Conservation (phyloP, 176 grass and related monocot species). For the Phyllostachys edulis region DNA sequence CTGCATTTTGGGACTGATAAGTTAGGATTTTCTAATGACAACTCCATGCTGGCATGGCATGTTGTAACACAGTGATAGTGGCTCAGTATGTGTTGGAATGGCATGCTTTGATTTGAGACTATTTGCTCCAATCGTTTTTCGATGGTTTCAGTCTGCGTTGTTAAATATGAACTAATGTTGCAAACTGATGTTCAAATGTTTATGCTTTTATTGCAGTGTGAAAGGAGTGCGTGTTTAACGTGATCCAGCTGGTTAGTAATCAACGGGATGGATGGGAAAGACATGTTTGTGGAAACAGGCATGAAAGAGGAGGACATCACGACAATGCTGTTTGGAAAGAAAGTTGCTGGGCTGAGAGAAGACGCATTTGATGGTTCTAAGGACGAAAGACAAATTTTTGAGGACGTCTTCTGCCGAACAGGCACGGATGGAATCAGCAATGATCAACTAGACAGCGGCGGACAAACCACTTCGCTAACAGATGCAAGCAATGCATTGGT, state of each 20-base stretch:
- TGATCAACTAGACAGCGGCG: background rate
- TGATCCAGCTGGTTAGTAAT: background rate
- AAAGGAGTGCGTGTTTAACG: background rate
- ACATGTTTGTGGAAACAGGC: slow-evolving; percentile 43
- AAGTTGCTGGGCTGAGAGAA: slow-evolving; percentile 35
- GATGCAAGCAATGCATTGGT: slow-evolving; percentile 2
- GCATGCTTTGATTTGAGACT: slow-evolving; percentile 7
- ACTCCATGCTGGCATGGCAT: background rate
- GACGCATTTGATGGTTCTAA: slow-evolving; percentile 52
- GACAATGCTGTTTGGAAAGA: slow-evolving; percentile 61
- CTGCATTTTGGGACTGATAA: slow-evolving; percentile 7
- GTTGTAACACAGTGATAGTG: background rate
- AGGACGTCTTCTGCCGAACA: slow-evolving; percentile 41
- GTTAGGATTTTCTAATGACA: background rate
- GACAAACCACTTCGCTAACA: background rate
- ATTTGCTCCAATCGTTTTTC: background rate
- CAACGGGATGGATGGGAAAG: slow-evolving; percentile 51
- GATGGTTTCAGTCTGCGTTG: background rate
- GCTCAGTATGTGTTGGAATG: background rate
- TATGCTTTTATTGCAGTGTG: slow-evolving; percentile 16
- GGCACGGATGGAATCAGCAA: background rate
- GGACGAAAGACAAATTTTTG: slow-evolving; percentile 50
- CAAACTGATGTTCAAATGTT: slow-evolving; percentile 10
- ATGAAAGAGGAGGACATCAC: slow-evolving; percentile 70
- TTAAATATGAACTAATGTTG: background rate